These are phyloP conservation scores for Pseudocercospora pini-densiflorae DNA, from an alignment of 2,329 filamentous ascomycete species.

Conservation along the genomic window DNA sequence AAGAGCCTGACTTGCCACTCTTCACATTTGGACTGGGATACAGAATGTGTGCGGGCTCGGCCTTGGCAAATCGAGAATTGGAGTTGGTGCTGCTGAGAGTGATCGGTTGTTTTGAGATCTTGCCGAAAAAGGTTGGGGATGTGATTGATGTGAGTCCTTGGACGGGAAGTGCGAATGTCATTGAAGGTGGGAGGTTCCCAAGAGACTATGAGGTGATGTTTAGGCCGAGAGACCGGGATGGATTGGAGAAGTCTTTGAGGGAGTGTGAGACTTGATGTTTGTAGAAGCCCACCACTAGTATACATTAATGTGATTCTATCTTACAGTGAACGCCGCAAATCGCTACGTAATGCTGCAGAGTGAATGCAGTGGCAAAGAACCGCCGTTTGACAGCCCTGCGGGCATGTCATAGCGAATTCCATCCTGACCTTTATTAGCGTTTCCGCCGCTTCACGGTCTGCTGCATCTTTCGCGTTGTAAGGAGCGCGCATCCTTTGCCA, in stretches of 20 bases:
- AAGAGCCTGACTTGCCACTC: conserved; percentile 42
- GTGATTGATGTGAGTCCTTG: conserved; percentile 64
- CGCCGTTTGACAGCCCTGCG: no score
- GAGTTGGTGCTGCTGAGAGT: conserved; percentile 67
- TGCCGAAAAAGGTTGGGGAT: conserved; percentile 47
- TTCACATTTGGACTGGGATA: conserved; percentile 71
- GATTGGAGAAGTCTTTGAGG: conserved; percentile 6
- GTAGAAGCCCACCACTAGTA: no score
- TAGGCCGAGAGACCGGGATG: conserved; percentile 43
- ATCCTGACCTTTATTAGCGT: no score
- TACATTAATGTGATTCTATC: no score
- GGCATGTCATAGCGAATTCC: no score
- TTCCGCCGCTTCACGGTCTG: no score
- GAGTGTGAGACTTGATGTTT: no score
- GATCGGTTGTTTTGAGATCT: conserved; percentile 64
- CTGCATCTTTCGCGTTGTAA: no score
- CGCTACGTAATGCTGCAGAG: no score
- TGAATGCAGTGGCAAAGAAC: no score
- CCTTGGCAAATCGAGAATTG: conserved; percentile 67
- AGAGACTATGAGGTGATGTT: conserved; percentile 52
- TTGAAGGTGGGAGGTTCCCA: conserved; percentile 63
- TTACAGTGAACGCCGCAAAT: no score
- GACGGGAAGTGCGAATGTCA: conserved; percentile 57
- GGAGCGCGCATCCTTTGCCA: no score
- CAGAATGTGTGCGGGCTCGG: conserved; percentile 68